phyloP scores from a whole-genome alignment of 2,329 filamentous ascomycete genomes.

The Tolypocladium sp. region DNA sequence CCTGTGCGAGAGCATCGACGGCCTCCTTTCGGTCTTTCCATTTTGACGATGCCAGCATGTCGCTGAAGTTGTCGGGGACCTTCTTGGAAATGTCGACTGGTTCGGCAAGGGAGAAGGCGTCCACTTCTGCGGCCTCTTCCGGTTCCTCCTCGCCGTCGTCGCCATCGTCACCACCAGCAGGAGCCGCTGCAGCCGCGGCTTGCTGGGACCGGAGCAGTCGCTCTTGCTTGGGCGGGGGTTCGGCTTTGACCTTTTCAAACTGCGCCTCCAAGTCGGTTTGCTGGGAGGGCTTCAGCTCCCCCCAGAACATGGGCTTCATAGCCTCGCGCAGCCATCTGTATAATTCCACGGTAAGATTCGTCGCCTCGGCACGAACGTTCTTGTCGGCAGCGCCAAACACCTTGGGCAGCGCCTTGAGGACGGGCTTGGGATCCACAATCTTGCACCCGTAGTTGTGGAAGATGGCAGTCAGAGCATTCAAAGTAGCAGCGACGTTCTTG shows the following conservation, averaged over 20 bases:
- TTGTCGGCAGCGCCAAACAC: conserved; percentile 96
- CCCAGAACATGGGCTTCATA: conserved; percentile 98
- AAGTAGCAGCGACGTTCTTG: conserved; percentile 66
- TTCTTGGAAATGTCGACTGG: conserved; percentile 80
- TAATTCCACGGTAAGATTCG: conserved; percentile 83
- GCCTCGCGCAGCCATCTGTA: conserved; percentile 96
- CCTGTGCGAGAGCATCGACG: conserved; percentile 68
- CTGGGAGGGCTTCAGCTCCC: conserved; percentile 88
- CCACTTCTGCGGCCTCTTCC: conserved; percentile 52
- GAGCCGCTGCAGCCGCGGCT: conserved; percentile 66
- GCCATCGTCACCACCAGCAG: conserved; percentile 47
- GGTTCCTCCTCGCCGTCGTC: conserved; percentile 48
- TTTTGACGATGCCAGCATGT: conserved; percentile 80
- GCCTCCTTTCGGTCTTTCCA: conserved; percentile 99
- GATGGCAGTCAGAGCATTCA: conserved; percentile 71
- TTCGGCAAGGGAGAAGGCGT: conserved; percentile 74
- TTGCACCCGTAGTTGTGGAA: conserved; percentile 95
- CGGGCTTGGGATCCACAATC: conserved; percentile 82
- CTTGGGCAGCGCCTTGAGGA: conserved; percentile 81
- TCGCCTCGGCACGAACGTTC: conserved; percentile 90
- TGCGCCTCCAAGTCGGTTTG: conserved; percentile 88
- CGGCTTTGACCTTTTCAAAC: conserved; percentile 87
- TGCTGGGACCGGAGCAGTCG: conserved; percentile 83
- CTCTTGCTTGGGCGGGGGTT: conserved; percentile 82
- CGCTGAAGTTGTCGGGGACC: conserved; percentile 71